Percentiles rank a stretch among this genome's conserved stretches.
Evolutionary conservation across 2,329 filamentous ascomycete species (phyloP).

Genomic region (Fusarium secorum): DNA sequence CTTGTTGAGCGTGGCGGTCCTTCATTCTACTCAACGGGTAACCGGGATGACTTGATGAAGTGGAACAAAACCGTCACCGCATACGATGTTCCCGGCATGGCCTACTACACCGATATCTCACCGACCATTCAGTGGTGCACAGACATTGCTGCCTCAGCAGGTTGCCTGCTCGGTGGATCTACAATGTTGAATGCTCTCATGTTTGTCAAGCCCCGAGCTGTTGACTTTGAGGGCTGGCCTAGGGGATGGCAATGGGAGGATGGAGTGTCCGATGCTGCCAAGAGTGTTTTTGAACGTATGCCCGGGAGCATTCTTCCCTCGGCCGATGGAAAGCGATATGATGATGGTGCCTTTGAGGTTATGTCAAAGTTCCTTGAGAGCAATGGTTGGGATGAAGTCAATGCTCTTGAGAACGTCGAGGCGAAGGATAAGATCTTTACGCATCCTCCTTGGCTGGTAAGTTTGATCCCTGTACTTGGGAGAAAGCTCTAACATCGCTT

Average conservation of each 20-base stretch:
- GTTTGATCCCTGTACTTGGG: not conserved
- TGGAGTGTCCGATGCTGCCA: constrained; percentile 61
- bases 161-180: constrained; percentile 71
- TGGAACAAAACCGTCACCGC: constrained; percentile 72
- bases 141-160: constrained; percentile 48
- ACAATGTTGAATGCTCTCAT: constrained; percentile 72
- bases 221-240: constrained; percentile 77
- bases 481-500: not conserved
- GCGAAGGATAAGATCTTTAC: constrained; percentile 71
- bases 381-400: constrained; percentile 69
- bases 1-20: constrained; percentile 66
- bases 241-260: constrained; percentile 68
- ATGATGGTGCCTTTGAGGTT: constrained; percentile 69
- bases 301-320: constrained; percentile 66
- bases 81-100: constrained; percentile 74
- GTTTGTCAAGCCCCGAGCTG: constrained; percentile 69
- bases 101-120: constrained; percentile 72
- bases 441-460: constrained; percentile 66
- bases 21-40: constrained; percentile 70
- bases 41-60: constrained; percentile 61
- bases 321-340: constrained; percentile 70
- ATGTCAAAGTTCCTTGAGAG: constrained; percentile 65
- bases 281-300: constrained; percentile 66
- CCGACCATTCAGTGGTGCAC: constrained; percentile 37
- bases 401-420: constrained; percentile 65